phyloP scores from a whole-genome alignment of 1,284 basidiomycete species.

The Leccinum olivaceoglutinosum region DNA sequence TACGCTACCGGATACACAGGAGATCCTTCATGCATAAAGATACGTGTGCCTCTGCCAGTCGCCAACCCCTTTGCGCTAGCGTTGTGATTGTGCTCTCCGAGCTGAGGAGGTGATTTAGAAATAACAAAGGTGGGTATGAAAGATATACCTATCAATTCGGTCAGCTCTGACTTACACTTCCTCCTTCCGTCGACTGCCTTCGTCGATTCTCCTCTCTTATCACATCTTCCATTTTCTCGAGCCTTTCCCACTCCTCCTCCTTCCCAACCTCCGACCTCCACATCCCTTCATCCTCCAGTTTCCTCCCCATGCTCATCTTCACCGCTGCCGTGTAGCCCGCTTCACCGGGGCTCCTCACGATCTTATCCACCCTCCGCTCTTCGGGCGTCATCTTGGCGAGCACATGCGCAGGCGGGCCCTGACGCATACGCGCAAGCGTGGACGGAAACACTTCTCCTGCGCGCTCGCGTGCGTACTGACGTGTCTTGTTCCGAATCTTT shows the following conservation, averaged over 20 bases:
- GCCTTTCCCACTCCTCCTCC: conserved; percentile 29
- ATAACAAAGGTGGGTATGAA: neutral
- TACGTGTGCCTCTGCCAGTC: too few relatives aligned
- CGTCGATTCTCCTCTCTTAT: conserved; percentile 37
- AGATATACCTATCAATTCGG: neutral
- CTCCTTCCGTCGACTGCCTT: conserved; percentile 5
- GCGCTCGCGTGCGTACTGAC: conserved; percentile 51
- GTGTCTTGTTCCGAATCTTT: conserved; percentile 58
- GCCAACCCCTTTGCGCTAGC: neutral
- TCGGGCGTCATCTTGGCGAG: conserved; percentile 46
- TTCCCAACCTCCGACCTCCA: conserved; percentile 45
- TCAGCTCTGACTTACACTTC: neutral
- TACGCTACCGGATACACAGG: too few relatives aligned
- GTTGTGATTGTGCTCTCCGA: neutral
- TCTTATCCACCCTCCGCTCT: conserved; percentile 41
- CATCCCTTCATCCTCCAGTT: conserved; percentile 37
- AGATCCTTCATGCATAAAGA: too few relatives aligned
- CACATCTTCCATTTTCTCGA: conserved; percentile 33
- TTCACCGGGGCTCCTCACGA: conserved; percentile 49
- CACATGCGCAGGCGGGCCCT: conserved; percentile 59
- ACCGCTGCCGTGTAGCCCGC: conserved; percentile 54
- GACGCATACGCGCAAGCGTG: conserved; percentile 42
- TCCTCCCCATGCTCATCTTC: conserved; percentile 40
- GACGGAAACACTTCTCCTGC: conserved; percentile 50
- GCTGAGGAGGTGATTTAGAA: neutral